These are phyloP conservation scores for Fusarium camptoceras DNA, from an alignment of 2,329 filamentous ascomycete genomes.

Conservation along the genomic window DNA sequence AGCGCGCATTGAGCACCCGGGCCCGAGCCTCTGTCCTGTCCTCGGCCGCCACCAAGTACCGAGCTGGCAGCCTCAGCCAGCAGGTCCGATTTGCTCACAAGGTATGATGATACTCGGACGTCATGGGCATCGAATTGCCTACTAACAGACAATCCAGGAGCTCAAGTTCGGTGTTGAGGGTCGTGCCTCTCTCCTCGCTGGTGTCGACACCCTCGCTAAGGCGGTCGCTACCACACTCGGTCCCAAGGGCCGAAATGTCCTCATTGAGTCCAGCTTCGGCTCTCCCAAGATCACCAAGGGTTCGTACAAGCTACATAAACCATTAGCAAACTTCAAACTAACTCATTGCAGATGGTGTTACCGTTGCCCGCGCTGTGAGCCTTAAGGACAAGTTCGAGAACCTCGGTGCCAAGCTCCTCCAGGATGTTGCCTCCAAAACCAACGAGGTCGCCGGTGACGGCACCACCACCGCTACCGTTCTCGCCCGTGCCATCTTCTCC, in stretches of 20 bases:
- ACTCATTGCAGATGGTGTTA: slow-evolving; percentile 77
- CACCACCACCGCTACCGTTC: slow-evolving; percentile 96
- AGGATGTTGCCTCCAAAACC: slow-evolving; percentile 99
- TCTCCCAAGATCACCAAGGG: slow-evolving; percentile 99
- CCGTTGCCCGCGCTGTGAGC: slow-evolving; percentile 87
- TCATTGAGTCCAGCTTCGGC: slow-evolving; percentile 98
- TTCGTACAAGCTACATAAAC: slow-evolving; percentile 56
- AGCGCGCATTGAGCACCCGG: slow-evolving; percentile 89
- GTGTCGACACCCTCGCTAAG: slow-evolving; percentile 96
- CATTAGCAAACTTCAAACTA: slow-evolving; percentile 19
- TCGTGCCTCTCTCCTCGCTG: slow-evolving; percentile 86
- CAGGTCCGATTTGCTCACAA: slow-evolving; percentile 98
- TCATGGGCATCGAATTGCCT: neutral
- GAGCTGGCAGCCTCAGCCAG: slow-evolving; percentile 76
- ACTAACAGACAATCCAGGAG: slow-evolving; percentile 70
- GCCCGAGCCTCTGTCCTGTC: slow-evolving; percentile 84
- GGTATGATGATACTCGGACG: slow-evolving; percentile 63
- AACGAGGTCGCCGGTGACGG: slow-evolving; percentile 99
- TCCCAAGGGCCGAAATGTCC: slow-evolving; percentile 97
- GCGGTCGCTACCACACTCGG: slow-evolving; percentile 96
- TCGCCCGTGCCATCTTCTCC: slow-evolving; percentile 98
- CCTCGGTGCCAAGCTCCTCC: slow-evolving; percentile 93
- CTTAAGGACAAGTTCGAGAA: slow-evolving; percentile 99
- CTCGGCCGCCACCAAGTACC: slow-evolving; percentile 73
- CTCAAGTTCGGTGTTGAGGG: slow-evolving; percentile 98